A percentile compares a stretch with the other conserved stretches of the same genome.
Conservation (phyloP, 108 stramenopile species). For the Fragilaria crotonensis region DNA sequence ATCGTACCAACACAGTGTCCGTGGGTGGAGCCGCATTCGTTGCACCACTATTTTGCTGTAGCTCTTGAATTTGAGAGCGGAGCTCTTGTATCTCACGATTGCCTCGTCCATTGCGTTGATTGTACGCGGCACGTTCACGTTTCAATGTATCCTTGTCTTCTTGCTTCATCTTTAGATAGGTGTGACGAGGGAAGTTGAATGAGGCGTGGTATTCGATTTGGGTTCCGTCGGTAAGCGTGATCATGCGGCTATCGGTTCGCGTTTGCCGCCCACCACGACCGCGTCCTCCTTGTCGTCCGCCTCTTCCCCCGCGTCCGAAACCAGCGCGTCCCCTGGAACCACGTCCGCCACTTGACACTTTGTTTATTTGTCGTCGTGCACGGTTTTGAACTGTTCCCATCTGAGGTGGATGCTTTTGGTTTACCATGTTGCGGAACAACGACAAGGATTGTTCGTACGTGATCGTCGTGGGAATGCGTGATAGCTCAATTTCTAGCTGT, state of each 20-base stretch:
- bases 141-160: not conserved
- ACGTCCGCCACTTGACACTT: not conserved
- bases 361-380: not conserved
- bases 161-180: not conserved
- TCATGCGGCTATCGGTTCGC: not conserved
- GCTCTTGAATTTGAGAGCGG: too few species aligned
- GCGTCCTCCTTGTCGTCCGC: constrained; percentile 3
- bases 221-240: not conserved
- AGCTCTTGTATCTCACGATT: too few species aligned
- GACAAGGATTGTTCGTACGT: constrained; percentile 1
- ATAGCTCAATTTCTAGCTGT: too few species aligned
- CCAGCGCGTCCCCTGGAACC: not conserved
- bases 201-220: not conserved
- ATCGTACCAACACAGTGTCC: too few species aligned
- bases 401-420: too few species aligned
- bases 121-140: not conserved
- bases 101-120: too few species aligned
- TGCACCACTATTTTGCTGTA: too few species aligned
- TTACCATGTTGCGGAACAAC: too few species aligned
- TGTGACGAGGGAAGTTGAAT: not conserved
- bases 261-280: not conserved
- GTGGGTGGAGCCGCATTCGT: too few species aligned
- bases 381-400: not conserved
- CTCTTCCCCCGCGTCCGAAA: not conserved
- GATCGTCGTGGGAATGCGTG: not conserved